Evolutionary conservation across 2,329 filamentous ascomycete genomes (phyloP), one percentile per base, ranked within the genome.

Genomic region (Coniosporium uncinatum): DNA sequence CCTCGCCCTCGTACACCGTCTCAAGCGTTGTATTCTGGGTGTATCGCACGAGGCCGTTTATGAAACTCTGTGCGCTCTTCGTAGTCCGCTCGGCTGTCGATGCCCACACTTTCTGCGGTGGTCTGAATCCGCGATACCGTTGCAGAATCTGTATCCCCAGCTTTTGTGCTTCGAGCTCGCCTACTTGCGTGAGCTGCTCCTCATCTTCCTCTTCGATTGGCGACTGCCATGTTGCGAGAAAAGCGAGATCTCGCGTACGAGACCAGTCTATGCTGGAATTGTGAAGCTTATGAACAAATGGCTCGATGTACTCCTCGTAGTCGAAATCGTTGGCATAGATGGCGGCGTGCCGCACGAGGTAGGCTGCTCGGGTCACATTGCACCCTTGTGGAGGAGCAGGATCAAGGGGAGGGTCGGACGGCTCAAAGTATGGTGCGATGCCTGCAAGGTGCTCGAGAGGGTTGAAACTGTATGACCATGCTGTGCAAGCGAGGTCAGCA

Each of bases 31-130:
- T 79, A 39, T 64, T 63, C 45, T 73, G 69, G 48, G 71, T 73
- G 35, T 70, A 69, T 4, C 62, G 58, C 47, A 78, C 73, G 8
- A 80, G 62, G 0, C 78, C 79, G 3, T 72, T 67, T 20, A 79
- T 76, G 14, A 84, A 70, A 0, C 73, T 71, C 50, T 76, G 61
- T 0, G 79, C 78, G 6, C 74, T 78, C 55, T 77, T 70, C 34
- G 69, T 64, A 0, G 79, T 83, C 16, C 80, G 63, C 56, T 82
- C 78, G 0, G 80, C 79, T 0, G 78, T 81, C 5, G 76, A 79
- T 2, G 78, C 70, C 78, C 79, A 83, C 2, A 83, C 66, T 37
- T 70, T 71, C 44, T 66, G 63, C 0, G 79, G 79, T 4, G 71
- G 53, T 42, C 61, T 66, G 29, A 83, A 59, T 33, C 63, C 58